Evolutionary conservation across 148 eudicot genomes (phyloP).

Genomic region (Amaranthus cruentus): DNA sequence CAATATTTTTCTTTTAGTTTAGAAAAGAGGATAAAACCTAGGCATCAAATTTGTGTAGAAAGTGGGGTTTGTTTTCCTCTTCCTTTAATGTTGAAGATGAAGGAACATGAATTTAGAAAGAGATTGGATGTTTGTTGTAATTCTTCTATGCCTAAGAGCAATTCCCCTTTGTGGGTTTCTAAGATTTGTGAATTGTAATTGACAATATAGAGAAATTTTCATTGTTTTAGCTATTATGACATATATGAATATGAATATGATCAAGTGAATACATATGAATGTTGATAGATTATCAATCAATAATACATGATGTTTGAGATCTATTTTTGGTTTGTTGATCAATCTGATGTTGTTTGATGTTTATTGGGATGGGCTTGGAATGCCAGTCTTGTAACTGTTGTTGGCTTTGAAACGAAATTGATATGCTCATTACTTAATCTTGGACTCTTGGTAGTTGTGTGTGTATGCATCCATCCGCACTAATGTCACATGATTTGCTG

Average conservation of each 20-base stretch:
- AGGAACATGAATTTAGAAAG: slow-evolving; percentile 44
- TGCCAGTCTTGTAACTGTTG: neutral
- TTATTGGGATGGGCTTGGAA: neutral
- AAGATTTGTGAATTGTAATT: neutral
- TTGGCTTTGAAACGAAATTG: neutral
- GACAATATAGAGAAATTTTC: neutral
- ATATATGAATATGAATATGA: neutral
- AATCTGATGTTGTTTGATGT: neutral
- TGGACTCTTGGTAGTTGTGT: neutral
- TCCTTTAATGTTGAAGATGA: slow-evolving; percentile 62
- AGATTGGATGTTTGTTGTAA: slow-evolving; percentile 55
- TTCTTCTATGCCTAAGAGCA: slow-evolving; percentile 61
- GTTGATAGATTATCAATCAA: neutral
- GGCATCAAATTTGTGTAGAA: slow-evolving; percentile 66
- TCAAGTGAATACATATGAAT: neutral
- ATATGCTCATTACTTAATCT: neutral
- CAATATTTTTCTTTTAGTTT: slow-evolving; percentile 92
- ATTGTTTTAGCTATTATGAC: neutral
- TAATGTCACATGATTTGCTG: too few species aligned
- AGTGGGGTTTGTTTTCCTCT: slow-evolving; percentile 66
- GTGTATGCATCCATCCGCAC: neutral
- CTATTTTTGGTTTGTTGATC: neutral
- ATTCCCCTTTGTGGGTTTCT: slow-evolving; percentile 68
- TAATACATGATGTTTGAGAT: too few species aligned
- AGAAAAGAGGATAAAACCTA: slow-evolving; percentile 75